These are phyloP conservation scores for Capsella rubella DNA, from an alignment of 441 rosid genomes.

Conservation along the genomic window DNA sequence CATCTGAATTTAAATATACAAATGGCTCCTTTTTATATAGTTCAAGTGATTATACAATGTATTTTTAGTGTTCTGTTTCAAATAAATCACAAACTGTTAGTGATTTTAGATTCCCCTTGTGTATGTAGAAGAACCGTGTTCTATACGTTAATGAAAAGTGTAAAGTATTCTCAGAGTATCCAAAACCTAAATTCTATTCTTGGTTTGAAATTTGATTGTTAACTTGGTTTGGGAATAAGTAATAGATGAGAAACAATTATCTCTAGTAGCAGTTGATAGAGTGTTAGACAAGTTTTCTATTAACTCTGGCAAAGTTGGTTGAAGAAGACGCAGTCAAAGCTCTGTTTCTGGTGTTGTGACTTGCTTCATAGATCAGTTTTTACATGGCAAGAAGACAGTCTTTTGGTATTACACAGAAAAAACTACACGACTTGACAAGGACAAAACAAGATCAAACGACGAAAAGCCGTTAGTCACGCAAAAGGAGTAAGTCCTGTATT, in stretches of 20 bases:
- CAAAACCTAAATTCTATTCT: not conserved
- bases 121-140: constrained; percentile 21
- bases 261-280: not conserved
- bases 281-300: not conserved
- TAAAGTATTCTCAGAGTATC: not conserved
- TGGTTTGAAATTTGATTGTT: not conserved
- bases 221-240: not conserved
- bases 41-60: not conserved
- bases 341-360: not conserved
- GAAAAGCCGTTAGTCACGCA: not conserved
- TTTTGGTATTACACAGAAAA: not conserved
- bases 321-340: not conserved
- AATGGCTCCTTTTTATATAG: not conserved
- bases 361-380: not conserved
- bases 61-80: not conserved
- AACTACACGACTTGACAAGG: not conserved
- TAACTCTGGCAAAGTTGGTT: not conserved
- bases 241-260: not conserved
- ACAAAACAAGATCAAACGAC: constrained; percentile 2
- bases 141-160: constrained; percentile 18
- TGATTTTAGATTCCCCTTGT: not conserved
- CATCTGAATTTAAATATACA: not conserved
- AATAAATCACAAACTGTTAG: constrained; percentile 28
- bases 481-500: not conserved
- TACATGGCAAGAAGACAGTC: constrained; percentile 6